Evolutionary conservation across 352 stramenopile species (phyloP).

Genomic region (Pythium monospermum): DNA sequence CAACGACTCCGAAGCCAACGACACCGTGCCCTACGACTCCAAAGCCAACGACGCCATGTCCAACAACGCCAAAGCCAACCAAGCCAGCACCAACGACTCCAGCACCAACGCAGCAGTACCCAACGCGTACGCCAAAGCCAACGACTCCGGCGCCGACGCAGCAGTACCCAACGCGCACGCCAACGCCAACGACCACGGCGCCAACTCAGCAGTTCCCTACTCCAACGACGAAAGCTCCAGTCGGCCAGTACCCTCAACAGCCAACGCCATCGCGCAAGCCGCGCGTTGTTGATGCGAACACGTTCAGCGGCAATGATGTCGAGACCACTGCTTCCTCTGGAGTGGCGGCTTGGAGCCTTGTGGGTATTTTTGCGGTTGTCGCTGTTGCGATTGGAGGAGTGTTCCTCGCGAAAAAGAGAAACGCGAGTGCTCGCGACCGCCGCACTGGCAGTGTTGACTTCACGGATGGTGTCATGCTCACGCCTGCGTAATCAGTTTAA

Average conservation of each 20-base stretch:
- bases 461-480: neutral
- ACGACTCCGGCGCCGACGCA: neutral
- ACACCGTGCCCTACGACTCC: neutral
- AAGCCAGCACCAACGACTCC: neutral
- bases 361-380: neutral
- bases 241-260: neutral
- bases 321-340: neutral
- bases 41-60: conserved; percentile 1
- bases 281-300: neutral
- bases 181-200: neutral
- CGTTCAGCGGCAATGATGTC: neutral
- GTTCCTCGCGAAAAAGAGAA: neutral
- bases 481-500: neutral
- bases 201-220: neutral
- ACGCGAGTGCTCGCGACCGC: neutral
- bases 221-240: neutral
- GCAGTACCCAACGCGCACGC: neutral
- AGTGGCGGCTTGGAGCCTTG: neutral
- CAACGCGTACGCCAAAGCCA: neutral
- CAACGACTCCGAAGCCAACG: neutral
- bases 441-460: neutral
- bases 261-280: neutral
- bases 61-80: conserved; percentile 3
- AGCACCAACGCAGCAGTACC: neutral
- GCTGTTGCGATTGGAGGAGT: neutral